Evolutionary conservation across 768 basidiomycete genomes (phyloP).

Genomic region (Amanita rimosa): DNA sequence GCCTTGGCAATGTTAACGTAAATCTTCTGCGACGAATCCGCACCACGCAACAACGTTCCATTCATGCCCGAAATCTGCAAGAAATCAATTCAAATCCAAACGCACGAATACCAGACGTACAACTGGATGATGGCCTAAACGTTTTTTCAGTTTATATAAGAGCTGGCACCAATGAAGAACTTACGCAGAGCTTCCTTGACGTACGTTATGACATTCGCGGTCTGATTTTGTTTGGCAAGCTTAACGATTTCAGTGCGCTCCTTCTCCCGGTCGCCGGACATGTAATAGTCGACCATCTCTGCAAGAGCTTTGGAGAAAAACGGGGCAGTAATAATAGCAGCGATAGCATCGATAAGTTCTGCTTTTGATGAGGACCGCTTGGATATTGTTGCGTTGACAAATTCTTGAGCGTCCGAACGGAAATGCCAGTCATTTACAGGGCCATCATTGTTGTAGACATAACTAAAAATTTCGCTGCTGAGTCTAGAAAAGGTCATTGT

Average conservation of each 20-base stretch:
- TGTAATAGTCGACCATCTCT: conserved; percentile 50
- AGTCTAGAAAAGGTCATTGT: neutral
- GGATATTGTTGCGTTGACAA: conserved; percentile 11
- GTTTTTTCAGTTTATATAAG: neutral
- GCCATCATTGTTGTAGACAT: conserved; percentile 33
- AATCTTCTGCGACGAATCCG: conserved; percentile 20
- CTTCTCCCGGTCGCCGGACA: conserved; percentile 24
- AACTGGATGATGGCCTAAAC: conserved; percentile 21
- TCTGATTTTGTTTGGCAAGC: conserved; percentile 12
- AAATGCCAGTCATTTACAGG: conserved; percentile 36
- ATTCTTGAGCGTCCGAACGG: conserved; percentile 24
- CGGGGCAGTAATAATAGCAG: conserved; percentile 40
- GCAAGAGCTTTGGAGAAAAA: conserved; percentile 45
- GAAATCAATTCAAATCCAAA: conserved; percentile 1
- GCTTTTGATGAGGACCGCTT: conserved; percentile 13
- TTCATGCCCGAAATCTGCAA: conserved; percentile 29
- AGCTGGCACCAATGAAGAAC: conserved; percentile 8
- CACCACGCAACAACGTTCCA: conserved; percentile 19
- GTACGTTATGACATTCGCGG: conserved; percentile 25
- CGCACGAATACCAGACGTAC: conserved; percentile 11
- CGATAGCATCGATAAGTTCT: conserved; percentile 39
- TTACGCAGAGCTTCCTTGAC: conserved; percentile 36
- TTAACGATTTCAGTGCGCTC: conserved; percentile 29
- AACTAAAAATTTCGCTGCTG: conserved; percentile 17
- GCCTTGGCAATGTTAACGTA: conserved; percentile 26